A percentile compares a stretch with the other conserved stretches of the same genome.
Evolutionary conservation across 2,329 filamentous ascomycete species (phyloP).

Genomic region (Verruconis gallopava): DNA sequence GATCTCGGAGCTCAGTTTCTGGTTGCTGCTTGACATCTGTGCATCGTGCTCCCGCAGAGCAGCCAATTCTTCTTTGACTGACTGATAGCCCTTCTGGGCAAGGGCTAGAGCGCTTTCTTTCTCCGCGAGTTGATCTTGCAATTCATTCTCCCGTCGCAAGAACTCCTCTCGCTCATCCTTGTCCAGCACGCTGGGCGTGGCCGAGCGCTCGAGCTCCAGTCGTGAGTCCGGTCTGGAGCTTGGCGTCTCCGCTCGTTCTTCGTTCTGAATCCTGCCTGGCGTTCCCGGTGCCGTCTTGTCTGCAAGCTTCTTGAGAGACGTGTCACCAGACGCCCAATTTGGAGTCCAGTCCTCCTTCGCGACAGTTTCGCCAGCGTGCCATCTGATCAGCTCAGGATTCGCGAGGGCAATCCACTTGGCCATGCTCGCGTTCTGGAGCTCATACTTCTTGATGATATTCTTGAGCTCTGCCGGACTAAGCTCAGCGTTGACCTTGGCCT

Average conservation of each 20-base stretch:
- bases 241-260: slow-evolving; percentile 41
- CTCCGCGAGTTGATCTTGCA: slow-evolving; percentile 92
- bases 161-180: slow-evolving; percentile 98
- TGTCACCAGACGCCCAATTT: slow-evolving; percentile 44
- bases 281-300: slow-evolving; percentile 26
- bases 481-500: slow-evolving; percentile 98
- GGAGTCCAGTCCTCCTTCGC: slow-evolving; percentile 81
- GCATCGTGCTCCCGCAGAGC: slow-evolving; percentile 77
- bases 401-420: slow-evolving; percentile 73
- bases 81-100: slow-evolving; percentile 66
- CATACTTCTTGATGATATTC: slow-evolving; percentile 79
- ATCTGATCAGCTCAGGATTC: slow-evolving; percentile 73
- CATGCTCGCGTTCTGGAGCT: slow-evolving; percentile 77
- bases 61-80: slow-evolving; percentile 73
- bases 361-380: slow-evolving; percentile 79
- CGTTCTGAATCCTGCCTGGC: slow-evolving; percentile 9
- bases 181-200: slow-evolving; percentile 79
- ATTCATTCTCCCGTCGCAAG: slow-evolving; percentile 82
- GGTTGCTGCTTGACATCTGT: slow-evolving; percentile 79
- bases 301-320: slow-evolving; percentile 35
- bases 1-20: slow-evolving; percentile 69
- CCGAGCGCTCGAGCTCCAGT: slow-evolving; percentile 62
- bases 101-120: slow-evolving; percentile 71
- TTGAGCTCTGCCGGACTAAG: slow-evolving; percentile 94
- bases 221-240: slow-evolving; percentile 50